Conservation (phyloP, 140 eudicot genomes). For the Artemisia princeps region DNA sequence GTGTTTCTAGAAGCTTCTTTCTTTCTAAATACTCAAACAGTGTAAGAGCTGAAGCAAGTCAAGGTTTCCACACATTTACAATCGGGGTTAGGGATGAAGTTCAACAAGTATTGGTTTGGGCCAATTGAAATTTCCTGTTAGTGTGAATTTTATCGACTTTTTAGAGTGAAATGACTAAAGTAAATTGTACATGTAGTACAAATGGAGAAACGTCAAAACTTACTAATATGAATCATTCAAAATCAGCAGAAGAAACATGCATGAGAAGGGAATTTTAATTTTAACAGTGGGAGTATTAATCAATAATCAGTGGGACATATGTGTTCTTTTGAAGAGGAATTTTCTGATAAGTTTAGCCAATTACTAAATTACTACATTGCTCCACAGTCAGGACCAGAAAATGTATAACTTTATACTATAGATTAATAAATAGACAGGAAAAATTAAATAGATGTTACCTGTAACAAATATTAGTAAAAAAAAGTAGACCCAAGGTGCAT, state of each 20-base stretch:
- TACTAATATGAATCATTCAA: no score
- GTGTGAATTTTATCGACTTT: no score
- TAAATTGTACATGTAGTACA: no score
- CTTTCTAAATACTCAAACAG: constrained; percentile 47
- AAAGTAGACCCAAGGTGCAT: background rate
- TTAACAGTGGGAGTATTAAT: constrained; percentile 5
- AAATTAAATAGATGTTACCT: background rate
- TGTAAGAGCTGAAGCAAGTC: constrained; percentile 37
- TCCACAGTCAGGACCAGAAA: background rate
- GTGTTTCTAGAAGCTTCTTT: constrained; percentile 48
- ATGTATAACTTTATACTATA: background rate
- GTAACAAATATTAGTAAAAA: background rate
- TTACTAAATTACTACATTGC: background rate
- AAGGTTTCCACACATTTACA: constrained; percentile 31
- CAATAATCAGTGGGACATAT: constrained; percentile 24
- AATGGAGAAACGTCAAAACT: no score
- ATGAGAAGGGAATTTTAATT: background rate
- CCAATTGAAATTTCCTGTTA: no score
- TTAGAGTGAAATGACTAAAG: no score
- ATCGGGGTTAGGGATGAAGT: no score
- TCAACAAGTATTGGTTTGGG: no score
- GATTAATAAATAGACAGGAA: background rate
- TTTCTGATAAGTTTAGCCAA: background rate
- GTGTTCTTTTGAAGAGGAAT: background rate
- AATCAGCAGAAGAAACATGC: no score